Conservation (phyloP, 257 asterid genomes). For the Solanum sitiens region DNA sequence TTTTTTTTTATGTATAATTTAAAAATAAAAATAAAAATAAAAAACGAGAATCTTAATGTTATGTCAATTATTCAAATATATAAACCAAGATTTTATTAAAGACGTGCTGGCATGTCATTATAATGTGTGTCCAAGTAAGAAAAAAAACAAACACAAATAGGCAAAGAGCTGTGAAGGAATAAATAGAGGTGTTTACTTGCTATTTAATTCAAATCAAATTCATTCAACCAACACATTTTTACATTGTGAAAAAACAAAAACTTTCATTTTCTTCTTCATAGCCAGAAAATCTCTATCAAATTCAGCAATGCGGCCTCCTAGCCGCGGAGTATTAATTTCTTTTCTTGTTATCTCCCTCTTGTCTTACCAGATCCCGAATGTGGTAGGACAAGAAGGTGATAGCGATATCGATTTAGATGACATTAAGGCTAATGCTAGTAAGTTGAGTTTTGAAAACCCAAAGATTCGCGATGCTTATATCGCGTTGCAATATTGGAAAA, state of each 20-base stretch:
- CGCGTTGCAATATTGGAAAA: constrained; percentile 63
- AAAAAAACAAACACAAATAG: background rate
- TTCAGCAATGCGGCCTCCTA: constrained; percentile 2
- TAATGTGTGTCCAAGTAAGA: background rate
- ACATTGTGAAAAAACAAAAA: background rate
- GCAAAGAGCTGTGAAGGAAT: background rate
- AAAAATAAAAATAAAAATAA: background rate
- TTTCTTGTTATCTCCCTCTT: background rate
- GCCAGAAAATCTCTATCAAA: background rate
- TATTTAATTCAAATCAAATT: background rate
- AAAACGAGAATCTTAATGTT: background rate
- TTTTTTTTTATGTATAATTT: background rate
- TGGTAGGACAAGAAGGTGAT: constrained; percentile 9
- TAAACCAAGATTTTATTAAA: background rate
- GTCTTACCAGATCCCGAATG: constrained; percentile 17
- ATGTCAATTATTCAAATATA: background rate
- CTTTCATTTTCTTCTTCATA: background rate
- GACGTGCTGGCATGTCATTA: background rate
- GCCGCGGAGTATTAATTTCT: background rate
- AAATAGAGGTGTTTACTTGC: background rate
- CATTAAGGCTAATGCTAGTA: constrained; percentile 3
- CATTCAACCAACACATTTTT: background rate
- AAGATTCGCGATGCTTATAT: constrained; percentile 47
- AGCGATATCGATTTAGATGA: constrained; percentile 4
- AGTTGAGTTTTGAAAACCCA: constrained; percentile 34